Evolutionary conservation across 352 stramenopile genomes (phyloP).

Genomic region (Pythium guiyangense): DNA sequence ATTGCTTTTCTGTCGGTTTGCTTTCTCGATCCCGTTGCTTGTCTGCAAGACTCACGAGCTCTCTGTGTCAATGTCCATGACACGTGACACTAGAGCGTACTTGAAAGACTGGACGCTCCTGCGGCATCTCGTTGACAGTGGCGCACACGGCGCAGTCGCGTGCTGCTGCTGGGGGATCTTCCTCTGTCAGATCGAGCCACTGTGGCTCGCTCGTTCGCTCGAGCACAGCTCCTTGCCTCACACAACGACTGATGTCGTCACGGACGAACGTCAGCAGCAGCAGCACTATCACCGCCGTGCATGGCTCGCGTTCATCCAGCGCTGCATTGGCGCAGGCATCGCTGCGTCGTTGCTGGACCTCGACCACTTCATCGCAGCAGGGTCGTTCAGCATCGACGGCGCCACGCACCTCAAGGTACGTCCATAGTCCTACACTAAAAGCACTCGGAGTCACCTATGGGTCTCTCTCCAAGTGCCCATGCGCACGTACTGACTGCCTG

Average conservation of each 20-base stretch:
- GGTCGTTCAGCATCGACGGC: conserved; percentile 42
- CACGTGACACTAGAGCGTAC: conserved; percentile 16
- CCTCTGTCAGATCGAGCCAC: conserved; percentile 29
- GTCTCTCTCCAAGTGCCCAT: background rate
- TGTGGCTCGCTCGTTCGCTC: background rate
- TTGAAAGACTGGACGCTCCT: conserved; percentile 32
- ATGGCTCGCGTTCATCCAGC: conserved; percentile 29
- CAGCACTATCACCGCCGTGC: background rate
- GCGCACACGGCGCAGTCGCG: conserved; percentile 42
- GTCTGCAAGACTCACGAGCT: too few species aligned
- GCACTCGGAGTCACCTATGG: too few species aligned
- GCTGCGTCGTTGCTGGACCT: conserved; percentile 50
- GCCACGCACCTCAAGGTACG: conserved; percentile 46
- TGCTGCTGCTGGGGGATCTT: conserved; percentile 65
- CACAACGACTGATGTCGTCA: background rate
- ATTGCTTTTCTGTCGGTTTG: too few species aligned
- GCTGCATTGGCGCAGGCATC: conserved; percentile 32
- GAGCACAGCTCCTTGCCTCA: conserved; percentile 4
- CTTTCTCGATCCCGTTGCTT: too few species aligned
- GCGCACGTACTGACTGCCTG: background rate
- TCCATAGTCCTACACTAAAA: too few species aligned
- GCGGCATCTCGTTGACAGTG: conserved; percentile 58
- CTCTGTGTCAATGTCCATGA: background rate
- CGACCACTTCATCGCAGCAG: conserved; percentile 71
- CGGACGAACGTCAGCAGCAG: conserved; percentile 2